Evolutionary conservation across 116 monocot species (phyloP).

Genomic region (Zostera marina): DNA sequence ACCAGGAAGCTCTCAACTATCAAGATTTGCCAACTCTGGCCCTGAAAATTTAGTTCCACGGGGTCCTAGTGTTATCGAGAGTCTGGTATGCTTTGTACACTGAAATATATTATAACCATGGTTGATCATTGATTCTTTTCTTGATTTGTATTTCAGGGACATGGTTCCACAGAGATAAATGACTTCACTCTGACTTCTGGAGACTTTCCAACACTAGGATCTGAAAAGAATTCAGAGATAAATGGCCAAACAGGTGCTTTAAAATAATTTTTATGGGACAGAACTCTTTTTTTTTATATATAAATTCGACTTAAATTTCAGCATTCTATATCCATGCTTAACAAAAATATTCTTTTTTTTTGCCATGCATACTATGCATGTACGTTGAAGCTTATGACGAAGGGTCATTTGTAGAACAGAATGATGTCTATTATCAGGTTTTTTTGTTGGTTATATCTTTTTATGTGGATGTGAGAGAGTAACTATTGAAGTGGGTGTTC

Average conservation of each 20-base stretch:
- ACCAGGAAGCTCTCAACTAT: slow-evolving; percentile 65
- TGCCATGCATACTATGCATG: too few species aligned
- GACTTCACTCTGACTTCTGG: slow-evolving; percentile 68
- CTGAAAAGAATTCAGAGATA: slow-evolving; percentile 50
- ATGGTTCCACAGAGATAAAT: slow-evolving; percentile 18
- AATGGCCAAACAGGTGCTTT: slow-evolving; percentile 34
- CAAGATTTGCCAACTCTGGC: slow-evolving; percentile 53
- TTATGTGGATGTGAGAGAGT: too few species aligned
- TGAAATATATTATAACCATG: not conserved
- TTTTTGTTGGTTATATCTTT: too few species aligned
- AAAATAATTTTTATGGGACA: not conserved
- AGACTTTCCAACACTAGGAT: slow-evolving; percentile 87
- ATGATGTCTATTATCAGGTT: too few species aligned
- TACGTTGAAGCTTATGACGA: too few species aligned
- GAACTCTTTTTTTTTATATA: too few species aligned
- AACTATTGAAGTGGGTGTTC: too few species aligned
- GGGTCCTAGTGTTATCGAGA: slow-evolving; percentile 20
- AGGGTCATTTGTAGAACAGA: too few species aligned
- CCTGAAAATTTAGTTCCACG: slow-evolving; percentile 27
- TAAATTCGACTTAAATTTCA: too few species aligned
- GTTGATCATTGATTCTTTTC: not conserved
- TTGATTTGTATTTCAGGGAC: slow-evolving; percentile 21
- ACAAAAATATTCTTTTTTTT: too few species aligned
- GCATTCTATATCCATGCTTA: too few species aligned
- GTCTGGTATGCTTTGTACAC: slow-evolving; percentile 23